Evolutionary conservation across 2,329 filamentous ascomycete species (phyloP).

Genomic region (Trichoderma endophyticum): DNA sequence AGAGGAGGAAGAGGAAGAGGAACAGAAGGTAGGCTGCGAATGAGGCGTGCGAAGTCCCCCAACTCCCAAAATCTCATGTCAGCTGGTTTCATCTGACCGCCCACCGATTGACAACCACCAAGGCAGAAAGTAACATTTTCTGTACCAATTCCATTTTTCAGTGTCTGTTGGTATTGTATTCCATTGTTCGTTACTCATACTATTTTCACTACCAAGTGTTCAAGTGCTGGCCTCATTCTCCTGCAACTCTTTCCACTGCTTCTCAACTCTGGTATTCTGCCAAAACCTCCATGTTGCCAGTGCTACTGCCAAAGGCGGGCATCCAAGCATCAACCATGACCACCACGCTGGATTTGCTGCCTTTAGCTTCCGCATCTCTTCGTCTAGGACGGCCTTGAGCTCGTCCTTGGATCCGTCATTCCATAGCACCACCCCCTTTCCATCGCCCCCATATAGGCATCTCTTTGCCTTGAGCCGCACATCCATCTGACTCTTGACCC

Average conservation of each 20-base stretch:
- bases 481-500: constrained; percentile 83
- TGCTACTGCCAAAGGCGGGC: constrained; percentile 70
- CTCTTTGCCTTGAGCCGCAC: constrained; percentile 78
- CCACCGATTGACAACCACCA: not conserved
- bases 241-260: constrained; percentile 60
- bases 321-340: constrained; percentile 67
- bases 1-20: not conserved
- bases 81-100: constrained; percentile 6
- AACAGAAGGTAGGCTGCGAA: not conserved
- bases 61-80: constrained; percentile 8
- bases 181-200: not conserved
- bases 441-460: constrained; percentile 61
- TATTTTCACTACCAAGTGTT: not conserved
- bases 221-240: constrained; percentile 39
- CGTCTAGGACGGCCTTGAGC: constrained; percentile 63
- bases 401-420: constrained; percentile 77
- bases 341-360: constrained; percentile 74
- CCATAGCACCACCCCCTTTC: constrained; percentile 78
- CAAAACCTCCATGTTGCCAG: constrained; percentile 70
- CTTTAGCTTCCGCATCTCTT: constrained; percentile 62
- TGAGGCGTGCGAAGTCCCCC: not conserved
- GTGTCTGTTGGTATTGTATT: not conserved
- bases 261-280: constrained; percentile 67
- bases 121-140: not conserved
- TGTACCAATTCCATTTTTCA: not conserved